Percentiles rank a stretch among this genome's conserved stretches.
phyloP scores from a whole-genome alignment of 2,329 filamentous ascomycete genomes.

The Xylaria sp. region DNA sequence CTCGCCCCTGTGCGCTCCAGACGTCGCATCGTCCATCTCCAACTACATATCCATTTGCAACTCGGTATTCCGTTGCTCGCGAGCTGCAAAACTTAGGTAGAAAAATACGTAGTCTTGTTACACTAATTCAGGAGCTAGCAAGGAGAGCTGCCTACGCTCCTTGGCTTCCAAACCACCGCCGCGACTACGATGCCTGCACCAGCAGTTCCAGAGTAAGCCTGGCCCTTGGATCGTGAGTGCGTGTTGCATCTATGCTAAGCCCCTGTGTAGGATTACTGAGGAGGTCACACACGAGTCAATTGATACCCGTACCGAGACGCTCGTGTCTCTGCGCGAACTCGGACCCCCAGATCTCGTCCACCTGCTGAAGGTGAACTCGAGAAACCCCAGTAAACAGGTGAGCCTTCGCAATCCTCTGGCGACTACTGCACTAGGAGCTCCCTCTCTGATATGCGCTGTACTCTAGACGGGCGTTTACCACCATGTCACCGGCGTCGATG shows the following conservation, averaged over 20 bases:
- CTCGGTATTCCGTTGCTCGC: background rate
- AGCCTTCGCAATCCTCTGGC: conserved; percentile 44
- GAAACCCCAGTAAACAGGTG: conserved; percentile 65
- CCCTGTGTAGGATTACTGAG: conserved; percentile 80
- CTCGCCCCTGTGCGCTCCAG: conserved; percentile 5
- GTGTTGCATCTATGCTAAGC: conserved; percentile 23
- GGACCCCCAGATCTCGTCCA: conserved; percentile 97
- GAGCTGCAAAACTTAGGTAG: background rate
- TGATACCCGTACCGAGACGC: conserved; percentile 89
- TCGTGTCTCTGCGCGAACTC: conserved; percentile 87
- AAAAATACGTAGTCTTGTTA: conserved; percentile 1
- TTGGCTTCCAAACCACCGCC: conserved; percentile 20
- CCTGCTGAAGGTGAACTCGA: conserved; percentile 78
- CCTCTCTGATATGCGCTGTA: conserved; percentile 24
- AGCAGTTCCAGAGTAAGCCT: conserved; percentile 50
- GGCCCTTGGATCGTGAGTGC: conserved; percentile 5
- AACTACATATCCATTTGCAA: conserved; percentile 1
- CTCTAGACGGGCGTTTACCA: conserved; percentile 91
- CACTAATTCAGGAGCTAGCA: conserved; percentile 25
- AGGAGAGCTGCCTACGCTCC: conserved; percentile 36
- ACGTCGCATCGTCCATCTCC: conserved; percentile 3
- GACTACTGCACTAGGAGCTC: conserved; percentile 11
- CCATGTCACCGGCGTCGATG: conserved; percentile 96
- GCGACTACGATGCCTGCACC: conserved; percentile 48
- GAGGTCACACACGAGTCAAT: conserved; percentile 91